A percentile compares a stretch with the other conserved stretches of the same genome.
Conservation (phyloP, 2,329 filamentous ascomycete species). For the Arachnomyces sp. region DNA sequence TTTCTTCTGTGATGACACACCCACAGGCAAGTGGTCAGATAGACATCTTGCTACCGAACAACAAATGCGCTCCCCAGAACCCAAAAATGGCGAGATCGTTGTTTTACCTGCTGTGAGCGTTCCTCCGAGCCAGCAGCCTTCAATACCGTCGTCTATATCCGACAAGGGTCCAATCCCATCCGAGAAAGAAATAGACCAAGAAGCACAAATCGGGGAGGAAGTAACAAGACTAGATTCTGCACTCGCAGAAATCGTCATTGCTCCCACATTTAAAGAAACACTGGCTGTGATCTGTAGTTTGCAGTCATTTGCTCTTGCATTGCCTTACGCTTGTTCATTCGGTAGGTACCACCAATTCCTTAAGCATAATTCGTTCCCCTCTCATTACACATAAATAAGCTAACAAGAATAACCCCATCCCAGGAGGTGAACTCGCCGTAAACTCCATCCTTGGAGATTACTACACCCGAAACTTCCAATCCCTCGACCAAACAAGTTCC, state of each 20-base stretch:
- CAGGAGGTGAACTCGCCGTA: slow-evolving; percentile 47
- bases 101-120: slow-evolving; percentile 20
- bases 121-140: slow-evolving; percentile 20
- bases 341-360: slow-evolving; percentile 25
- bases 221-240: slow-evolving; percentile 44
- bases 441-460: slow-evolving; percentile 55
- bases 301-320: slow-evolving; percentile 46
- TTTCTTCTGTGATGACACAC: slow-evolving; percentile 70
- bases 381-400: neutral
- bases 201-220: slow-evolving; percentile 42
- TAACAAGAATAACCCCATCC: no score
- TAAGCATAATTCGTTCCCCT: neutral
- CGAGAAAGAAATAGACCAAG: slow-evolving; percentile 26
- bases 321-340: slow-evolving; percentile 55
- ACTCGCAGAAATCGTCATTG: slow-evolving; percentile 53
- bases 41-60: slow-evolving; percentile 53
- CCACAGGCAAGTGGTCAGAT: slow-evolving; percentile 73
- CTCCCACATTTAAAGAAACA: slow-evolving; percentile 55
- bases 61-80: slow-evolving; percentile 10
- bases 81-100: slow-evolving; percentile 22
- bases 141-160: slow-evolving; percentile 15
- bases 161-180: slow-evolving; percentile 24
- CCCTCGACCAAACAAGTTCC: slow-evolving; percentile 47
- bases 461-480: slow-evolving; percentile 50
- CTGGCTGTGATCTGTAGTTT: slow-evolving; percentile 56